A percentile compares a stretch with the other conserved stretches of the same genome.
These are phyloP conservation scores for Aeschynomene evenia DNA, from an alignment of 306 rosid species.

Conservation along the genomic window DNA sequence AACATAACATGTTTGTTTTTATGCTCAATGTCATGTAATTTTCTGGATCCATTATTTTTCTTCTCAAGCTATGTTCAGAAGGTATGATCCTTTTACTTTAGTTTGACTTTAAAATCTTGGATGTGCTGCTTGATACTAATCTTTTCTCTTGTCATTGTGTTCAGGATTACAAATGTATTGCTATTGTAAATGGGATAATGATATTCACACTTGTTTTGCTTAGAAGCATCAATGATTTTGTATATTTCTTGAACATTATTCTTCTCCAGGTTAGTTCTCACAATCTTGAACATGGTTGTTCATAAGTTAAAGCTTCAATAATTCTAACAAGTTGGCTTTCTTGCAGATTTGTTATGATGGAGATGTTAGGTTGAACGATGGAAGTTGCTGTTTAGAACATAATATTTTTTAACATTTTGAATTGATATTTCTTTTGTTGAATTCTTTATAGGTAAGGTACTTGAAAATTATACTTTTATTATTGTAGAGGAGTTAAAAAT, in stretches of 20 bases:
- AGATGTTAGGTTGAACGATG: no score
- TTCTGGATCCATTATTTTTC: conserved; percentile 71
- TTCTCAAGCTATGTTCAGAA: conserved; percentile 37
- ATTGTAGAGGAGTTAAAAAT: no score
- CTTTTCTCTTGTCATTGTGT: no score
- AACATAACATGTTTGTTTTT: no score
- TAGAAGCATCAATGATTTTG: conserved; percentile 60
- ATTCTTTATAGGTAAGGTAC: no score
- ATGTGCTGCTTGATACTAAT: background rate
- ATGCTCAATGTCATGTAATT: no score
- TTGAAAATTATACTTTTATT: no score
- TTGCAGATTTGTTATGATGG: no score
- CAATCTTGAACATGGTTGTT: no score
- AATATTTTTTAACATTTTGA: no score
- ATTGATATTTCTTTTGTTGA: no score
- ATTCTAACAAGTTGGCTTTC: background rate
- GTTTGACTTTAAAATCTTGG: background rate
- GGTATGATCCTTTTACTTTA: conserved; percentile 36
- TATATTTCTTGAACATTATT: conserved; percentile 53
- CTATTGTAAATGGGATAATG: conserved; percentile 37
- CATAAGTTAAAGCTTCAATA: background rate
- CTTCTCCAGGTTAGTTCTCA: conserved; percentile 58
- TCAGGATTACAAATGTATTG: conserved; percentile 51
- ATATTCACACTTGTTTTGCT: conserved; percentile 44
- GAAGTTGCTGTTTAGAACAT: no score